Evolutionary conservation across 176 grass and related monocot genomes (phyloP), one percentile per base, ranked within the genome.

Genomic region (Zoysia pacifica): DNA sequence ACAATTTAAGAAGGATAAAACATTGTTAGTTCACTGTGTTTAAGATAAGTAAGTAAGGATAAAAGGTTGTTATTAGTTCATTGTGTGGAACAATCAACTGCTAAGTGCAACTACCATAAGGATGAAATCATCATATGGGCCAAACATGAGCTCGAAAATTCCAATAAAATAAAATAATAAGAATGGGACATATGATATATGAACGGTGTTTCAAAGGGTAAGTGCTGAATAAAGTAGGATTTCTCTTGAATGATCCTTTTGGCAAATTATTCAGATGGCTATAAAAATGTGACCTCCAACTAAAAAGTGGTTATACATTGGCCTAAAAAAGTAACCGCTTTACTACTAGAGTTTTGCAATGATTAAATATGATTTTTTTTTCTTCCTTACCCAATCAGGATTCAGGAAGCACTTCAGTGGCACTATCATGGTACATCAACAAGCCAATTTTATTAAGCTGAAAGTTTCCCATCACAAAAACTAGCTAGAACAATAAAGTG

Each of bases 381-480:
- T 11, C 68, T 12, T 19, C 68, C 49, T 69, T 28, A n/a, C 45
- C 19, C 50, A 56, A 56, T 43, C 38, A 40, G 13, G 13, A 56
- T 42, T 43, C 15, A 40, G 13, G 13, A 54, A 2, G 70, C 14
- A 41, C 13, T 50, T 73, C 52, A 72, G 11, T 53, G 37, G 16
- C 51, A 55, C 18, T 41, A 19, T 55, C 51, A 56, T 43, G 41
- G 37, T 15, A 74, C 16, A 19, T 43, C 55, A 43, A 58, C 4
- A n/a, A 20, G 9, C 4, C 16, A 58, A 4, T 74, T 74, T 56
- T 74, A 43, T 5, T 43, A 19, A 75, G 8, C 49, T 55, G 38
- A 73, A 55, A 44, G 72, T 9, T 42, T 10, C 39, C 73, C 42
- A 75, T 62, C 3, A 76, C 13, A 42, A 7, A 46, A 75, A 75